A percentile compares a stretch with the other conserved stretches of the same genome.
Conservation (phyloP, 176 grass and related monocot genomes). For the Triticum urartu region DNA sequence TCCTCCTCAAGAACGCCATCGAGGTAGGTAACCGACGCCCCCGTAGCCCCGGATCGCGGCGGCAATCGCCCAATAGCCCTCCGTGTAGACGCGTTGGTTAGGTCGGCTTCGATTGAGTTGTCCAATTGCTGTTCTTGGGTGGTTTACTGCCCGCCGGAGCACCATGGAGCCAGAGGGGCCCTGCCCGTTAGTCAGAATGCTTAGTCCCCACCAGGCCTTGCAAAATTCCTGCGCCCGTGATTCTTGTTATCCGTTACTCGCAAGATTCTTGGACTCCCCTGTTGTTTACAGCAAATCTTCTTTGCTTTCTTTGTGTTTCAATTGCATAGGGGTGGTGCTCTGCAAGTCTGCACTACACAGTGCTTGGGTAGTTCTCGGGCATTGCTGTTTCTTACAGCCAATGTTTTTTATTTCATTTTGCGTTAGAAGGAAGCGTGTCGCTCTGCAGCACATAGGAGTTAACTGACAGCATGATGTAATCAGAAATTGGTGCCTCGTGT, state of each 20-base stretch:
- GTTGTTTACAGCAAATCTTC: not conserved
- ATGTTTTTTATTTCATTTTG: not conserved
- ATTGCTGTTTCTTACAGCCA: not conserved
- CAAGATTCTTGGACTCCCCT: not conserved
- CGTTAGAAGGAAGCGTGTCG: not conserved
- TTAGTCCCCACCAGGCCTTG: not conserved
- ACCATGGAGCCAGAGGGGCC: not conserved
- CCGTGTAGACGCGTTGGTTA: not conserved
- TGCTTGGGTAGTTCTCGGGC: not conserved
- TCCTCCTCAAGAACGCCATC: conserved; percentile 78
- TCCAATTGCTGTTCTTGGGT: not conserved
- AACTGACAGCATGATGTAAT: not conserved
- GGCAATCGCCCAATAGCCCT: not conserved
- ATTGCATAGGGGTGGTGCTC: not conserved
- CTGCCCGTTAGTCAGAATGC: not conserved
- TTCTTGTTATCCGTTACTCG: not conserved
- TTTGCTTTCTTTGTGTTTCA: not conserved
- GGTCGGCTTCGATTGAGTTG: not conserved
- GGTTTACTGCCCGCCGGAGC: not conserved
- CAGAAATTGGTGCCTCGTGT: not conserved
- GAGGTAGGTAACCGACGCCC: conserved; percentile 42
- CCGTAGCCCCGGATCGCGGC: not conserved
- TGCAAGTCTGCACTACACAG: not conserved
- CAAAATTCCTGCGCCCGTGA: not conserved
- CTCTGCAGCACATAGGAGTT: not conserved